A percentile compares a stretch with the other conserved stretches of the same genome.
phyloP scores from a whole-genome alignment of 1,284 basidiomycete species.

The Melanopsichium pennsylvanicum region DNA sequence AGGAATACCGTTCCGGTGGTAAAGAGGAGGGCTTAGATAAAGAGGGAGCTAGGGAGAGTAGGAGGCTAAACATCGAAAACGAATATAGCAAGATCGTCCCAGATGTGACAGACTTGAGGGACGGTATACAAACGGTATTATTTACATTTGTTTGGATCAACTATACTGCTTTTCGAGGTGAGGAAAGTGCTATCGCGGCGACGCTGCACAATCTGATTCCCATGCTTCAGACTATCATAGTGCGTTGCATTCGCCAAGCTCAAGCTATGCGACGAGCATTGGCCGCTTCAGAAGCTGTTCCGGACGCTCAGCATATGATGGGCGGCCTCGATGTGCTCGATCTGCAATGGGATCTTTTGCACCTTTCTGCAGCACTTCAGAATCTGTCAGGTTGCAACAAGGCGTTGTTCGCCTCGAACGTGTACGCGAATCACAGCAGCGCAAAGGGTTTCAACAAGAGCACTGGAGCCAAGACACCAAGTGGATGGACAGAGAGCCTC shows the following conservation, averaged over 20 bases:
- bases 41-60: not conserved
- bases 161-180: constrained; percentile 9
- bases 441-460: not conserved
- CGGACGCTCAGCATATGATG: too few species aligned
- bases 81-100: constrained; percentile 1
- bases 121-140: constrained; percentile 23
- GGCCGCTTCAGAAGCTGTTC: not conserved
- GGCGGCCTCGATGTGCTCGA: too few species aligned
- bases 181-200: not conserved
- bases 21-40: not conserved
- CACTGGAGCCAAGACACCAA: not conserved
- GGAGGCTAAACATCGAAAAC: not conserved
- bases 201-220: constrained; percentile 21
- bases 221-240: constrained; percentile 17
- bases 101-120: constrained; percentile 18
- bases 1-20: constrained; percentile 8
- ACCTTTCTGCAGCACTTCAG: constrained; percentile 10
- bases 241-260: constrained; percentile 5
- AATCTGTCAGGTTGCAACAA: constrained; percentile 6
- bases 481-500: constrained; percentile 11
- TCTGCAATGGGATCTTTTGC: constrained; percentile 13
- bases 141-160: constrained; percentile 34
- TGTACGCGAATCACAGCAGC: not conserved
- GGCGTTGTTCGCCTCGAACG: constrained; percentile 10
- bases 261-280: not conserved